Evolutionary conservation across 805 yeast species (phyloP).

Genomic region (Metschnikowia gruessii): DNA sequence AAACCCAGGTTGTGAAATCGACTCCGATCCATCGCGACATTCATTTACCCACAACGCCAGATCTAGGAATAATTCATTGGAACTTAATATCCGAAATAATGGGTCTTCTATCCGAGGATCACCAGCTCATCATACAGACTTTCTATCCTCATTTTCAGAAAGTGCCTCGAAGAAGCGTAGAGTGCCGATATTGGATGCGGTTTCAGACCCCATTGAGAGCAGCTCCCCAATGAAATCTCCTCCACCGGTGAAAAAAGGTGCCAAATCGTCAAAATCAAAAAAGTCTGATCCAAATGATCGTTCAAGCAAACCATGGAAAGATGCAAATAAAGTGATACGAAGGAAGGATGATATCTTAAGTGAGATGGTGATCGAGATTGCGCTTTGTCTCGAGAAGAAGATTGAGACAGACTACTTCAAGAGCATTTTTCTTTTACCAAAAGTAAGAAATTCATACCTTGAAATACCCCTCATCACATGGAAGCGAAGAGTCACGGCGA

Average conservation of each 20-base stretch:
- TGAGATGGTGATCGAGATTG: slow-evolving; percentile 48
- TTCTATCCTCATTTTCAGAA: not conserved
- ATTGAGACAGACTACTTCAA: slow-evolving; percentile 27
- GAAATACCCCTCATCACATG: slow-evolving; percentile 49
- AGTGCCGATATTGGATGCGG: not conserved
- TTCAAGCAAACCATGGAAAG: slow-evolving; percentile 29
- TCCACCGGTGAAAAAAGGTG: slow-evolving; percentile 7
- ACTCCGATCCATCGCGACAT: not conserved
- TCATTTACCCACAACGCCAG: not conserved
- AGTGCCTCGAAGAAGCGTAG: not conserved
- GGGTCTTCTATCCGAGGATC: not conserved
- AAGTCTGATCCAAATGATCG: slow-evolving; percentile 4
- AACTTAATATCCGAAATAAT: too few relatives aligned
- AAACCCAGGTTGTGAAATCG: slow-evolving; percentile 1
- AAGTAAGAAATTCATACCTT: slow-evolving; percentile 22
- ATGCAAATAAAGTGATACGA: slow-evolving; percentile 36
- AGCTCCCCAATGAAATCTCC: slow-evolving; percentile 11
- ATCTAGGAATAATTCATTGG: not conserved
- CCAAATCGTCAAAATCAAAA: not conserved
- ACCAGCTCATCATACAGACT: not conserved
- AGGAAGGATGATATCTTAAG: slow-evolving; percentile 49
- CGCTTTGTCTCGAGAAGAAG: slow-evolving; percentile 23
- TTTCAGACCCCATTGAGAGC: slow-evolving; percentile 11
- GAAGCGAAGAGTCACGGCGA: slow-evolving; percentile 47
- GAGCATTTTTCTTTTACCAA: slow-evolving; percentile 21